phyloP scores from a whole-genome alignment of 1,284 basidiomycete species.

The Fomitopsis palustris region DNA sequence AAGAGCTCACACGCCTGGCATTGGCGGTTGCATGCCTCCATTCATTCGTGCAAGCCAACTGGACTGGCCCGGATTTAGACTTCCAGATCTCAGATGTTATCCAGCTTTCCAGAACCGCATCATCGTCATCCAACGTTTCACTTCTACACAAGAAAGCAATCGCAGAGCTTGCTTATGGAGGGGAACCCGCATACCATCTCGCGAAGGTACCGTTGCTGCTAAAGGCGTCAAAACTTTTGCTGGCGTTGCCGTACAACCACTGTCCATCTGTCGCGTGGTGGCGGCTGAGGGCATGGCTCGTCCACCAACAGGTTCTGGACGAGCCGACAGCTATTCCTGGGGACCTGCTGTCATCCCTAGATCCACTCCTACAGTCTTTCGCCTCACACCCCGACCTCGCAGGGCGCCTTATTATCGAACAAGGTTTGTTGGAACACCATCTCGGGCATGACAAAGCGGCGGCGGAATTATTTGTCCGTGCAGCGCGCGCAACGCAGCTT shows the following conservation, averaged over 20 bases:
- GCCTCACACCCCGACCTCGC: constrained; percentile 56
- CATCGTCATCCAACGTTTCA: constrained; percentile 42
- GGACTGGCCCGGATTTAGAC: constrained; percentile 91
- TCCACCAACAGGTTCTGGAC: constrained; percentile 87
- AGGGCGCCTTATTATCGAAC: constrained; percentile 74
- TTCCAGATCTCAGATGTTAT: constrained; percentile 55
- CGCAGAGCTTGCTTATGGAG: constrained; percentile 77
- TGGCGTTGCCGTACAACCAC: constrained; percentile 50
- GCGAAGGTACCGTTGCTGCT: constrained; percentile 70
- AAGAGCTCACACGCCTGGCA: constrained; percentile 58
- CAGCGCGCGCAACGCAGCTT: constrained; percentile 76
- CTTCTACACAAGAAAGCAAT: constrained; percentile 66
- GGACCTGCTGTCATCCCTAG: constrained; percentile 45
- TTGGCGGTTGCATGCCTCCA: constrained; percentile 82
- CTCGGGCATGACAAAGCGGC: constrained; percentile 77
- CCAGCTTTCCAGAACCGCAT: constrained; percentile 29
- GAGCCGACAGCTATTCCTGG: constrained; percentile 70
- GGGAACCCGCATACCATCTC: constrained; percentile 97
- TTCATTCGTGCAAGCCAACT: constrained; percentile 92
- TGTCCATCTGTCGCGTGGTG: constrained; percentile 67
- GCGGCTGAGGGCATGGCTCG: constrained; percentile 68
- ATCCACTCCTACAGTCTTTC: constrained; percentile 40
- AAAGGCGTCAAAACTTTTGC: constrained; percentile 71
- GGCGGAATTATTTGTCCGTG: constrained; percentile 75
- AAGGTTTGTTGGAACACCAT: constrained; percentile 77